These are phyloP conservation scores for Haplosporangium sp. DNA, from an alignment of 371 early-diverging fungal genomes.

Conservation along the genomic window DNA sequence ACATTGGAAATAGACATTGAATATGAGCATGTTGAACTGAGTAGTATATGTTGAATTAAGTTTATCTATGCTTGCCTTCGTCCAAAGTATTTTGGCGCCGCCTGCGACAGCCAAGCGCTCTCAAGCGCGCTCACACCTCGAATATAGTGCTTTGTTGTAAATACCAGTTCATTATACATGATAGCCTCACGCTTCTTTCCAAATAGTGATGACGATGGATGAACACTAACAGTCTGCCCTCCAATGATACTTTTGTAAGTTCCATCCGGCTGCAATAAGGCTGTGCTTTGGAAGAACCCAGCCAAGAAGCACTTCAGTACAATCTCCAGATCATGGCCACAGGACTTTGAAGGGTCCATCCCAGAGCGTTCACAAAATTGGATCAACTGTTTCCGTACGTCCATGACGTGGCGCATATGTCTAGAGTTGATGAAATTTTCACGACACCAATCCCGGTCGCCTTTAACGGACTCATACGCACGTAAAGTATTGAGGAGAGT, in stretches of 20 bases:
- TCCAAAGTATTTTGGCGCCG: slow-evolving; percentile 76
- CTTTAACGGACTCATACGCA: slow-evolving; percentile 81
- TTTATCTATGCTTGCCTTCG: slow-evolving; percentile 17
- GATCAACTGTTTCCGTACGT: slow-evolving; percentile 88
- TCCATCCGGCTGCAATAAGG: slow-evolving; percentile 90
- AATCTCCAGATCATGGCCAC: slow-evolving; percentile 78
- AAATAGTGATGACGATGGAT: slow-evolving; percentile 90
- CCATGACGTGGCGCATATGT: slow-evolving; percentile 87
- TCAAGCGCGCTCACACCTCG: slow-evolving; percentile 88
- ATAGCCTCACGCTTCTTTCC: slow-evolving; percentile 82
- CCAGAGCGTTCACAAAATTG: slow-evolving; percentile 78
- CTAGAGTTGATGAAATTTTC: slow-evolving; percentile 91
- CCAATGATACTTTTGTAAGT: slow-evolving; percentile 86
- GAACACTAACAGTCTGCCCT: slow-evolving; percentile 82
- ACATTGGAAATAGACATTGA: background rate
- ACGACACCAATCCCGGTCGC: slow-evolving; percentile 88
- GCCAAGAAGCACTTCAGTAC: slow-evolving; percentile 87
- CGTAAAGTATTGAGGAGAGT: slow-evolving; percentile 85
- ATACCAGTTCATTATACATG: slow-evolving; percentile 94
- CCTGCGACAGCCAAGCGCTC: slow-evolving; percentile 84
- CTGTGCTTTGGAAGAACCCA: slow-evolving; percentile 94
- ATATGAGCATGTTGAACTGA: no score
- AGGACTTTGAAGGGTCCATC: slow-evolving; percentile 72
- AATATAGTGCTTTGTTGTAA: slow-evolving; percentile 90
- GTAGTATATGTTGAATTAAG: no score